phyloP scores from a whole-genome alignment of 768 basidiomycete species.

The Macrolepiota fuliginosa region DNA sequence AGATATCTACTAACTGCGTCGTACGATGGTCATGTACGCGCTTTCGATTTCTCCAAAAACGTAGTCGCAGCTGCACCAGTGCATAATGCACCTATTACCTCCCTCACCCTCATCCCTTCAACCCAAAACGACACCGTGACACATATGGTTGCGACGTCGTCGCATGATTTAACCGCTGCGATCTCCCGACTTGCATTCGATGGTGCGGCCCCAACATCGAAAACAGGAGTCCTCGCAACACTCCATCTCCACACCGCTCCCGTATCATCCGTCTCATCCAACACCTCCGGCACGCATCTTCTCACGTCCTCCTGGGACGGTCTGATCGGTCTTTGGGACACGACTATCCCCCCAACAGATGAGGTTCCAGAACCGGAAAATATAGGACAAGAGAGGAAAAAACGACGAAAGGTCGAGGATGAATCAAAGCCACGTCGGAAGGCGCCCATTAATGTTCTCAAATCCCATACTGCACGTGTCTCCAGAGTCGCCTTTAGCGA shows the following conservation, averaged over 20 bases:
- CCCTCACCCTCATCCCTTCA: conserved; percentile 52
- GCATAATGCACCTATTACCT: conserved; percentile 70
- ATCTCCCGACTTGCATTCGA: conserved; percentile 39
- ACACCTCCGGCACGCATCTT: conserved; percentile 55
- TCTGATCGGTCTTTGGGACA: conserved; percentile 81
- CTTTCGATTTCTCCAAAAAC: conserved; percentile 70
- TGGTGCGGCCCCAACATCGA: conserved; percentile 14
- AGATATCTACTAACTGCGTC: conserved; percentile 77
- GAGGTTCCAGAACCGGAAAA: conserved; percentile 50
- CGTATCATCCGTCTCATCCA: conserved; percentile 66
- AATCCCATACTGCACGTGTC: conserved; percentile 81
- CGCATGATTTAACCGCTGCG: conserved; percentile 76
- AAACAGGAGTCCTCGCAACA: conserved; percentile 54
- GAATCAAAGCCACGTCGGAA: conserved; percentile 48
- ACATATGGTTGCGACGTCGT: conserved; percentile 60
- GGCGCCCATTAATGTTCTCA: conserved; percentile 70
- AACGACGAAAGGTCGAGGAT: conserved; percentile 60
- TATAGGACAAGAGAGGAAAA: conserved; percentile 43
- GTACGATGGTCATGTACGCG: conserved; percentile 75
- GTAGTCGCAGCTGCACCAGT: conserved; percentile 44
- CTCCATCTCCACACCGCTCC: conserved; percentile 84
- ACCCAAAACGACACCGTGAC: conserved; percentile 24
- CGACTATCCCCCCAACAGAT: conserved; percentile 55
- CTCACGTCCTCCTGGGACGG: conserved; percentile 89
- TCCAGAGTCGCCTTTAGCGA: conserved; percentile 61